These are phyloP conservation scores for Leucosporidium scottii DNA, from an alignment of 768 basidiomycete genomes.

Conservation along the genomic window DNA sequence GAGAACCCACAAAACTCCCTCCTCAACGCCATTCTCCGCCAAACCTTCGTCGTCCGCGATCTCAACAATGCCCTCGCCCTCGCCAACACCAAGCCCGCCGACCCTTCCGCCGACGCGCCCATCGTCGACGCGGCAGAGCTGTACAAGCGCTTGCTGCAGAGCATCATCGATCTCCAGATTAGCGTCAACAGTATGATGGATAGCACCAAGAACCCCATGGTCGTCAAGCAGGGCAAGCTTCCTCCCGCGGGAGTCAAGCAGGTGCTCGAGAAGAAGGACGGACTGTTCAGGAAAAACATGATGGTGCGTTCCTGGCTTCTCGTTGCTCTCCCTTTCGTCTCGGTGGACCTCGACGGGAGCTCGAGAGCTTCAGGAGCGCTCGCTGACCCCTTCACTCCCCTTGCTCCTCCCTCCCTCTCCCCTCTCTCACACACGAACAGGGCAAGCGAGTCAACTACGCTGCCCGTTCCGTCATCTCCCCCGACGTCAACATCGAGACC, in stretches of 20 bases:
- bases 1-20: constrained; percentile 95
- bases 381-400: neutral
- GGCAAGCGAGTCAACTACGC: constrained; percentile 99
- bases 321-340: constrained; percentile 1
- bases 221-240: constrained; percentile 75
- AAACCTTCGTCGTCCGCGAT: constrained; percentile 72
- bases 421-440: constrained; percentile 44
- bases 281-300: constrained; percentile 96
- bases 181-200: constrained; percentile 98
- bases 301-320: constrained; percentile 58
- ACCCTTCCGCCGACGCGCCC: constrained; percentile 48
- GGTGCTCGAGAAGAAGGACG: constrained; percentile 95
- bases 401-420: neutral
- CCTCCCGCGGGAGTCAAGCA: constrained; percentile 95
- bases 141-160: constrained; percentile 65
- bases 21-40: constrained; percentile 67
- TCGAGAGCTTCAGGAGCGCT: neutral
- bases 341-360: too few species aligned
- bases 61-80: constrained; percentile 59
- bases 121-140: constrained; percentile 51
- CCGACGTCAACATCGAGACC: constrained; percentile 97
- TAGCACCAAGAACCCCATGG: constrained; percentile 83
- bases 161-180: constrained; percentile 79
- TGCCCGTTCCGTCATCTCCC: constrained; percentile 98
- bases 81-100: constrained; percentile 53